Base-by-base conservation (phyloP, 2,329 filamentous ascomycete species). In the Sarocladium brachiariae region DNA sequence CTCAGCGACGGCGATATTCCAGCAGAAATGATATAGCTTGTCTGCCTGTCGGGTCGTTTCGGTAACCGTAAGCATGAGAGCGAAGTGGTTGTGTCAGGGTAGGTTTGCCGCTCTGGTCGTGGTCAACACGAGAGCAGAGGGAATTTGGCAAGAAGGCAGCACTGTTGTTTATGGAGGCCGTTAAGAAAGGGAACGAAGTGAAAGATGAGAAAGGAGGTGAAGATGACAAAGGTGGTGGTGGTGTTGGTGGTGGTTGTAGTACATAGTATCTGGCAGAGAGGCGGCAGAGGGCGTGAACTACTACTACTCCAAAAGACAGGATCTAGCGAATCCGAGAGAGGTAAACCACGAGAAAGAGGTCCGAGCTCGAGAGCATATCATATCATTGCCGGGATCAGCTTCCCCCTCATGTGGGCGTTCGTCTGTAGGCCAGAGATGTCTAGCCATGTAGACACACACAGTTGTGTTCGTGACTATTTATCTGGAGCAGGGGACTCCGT, bases 301-400 rank as follows among this genome's bases (percentile, higher is more conserved):
- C n/a, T n/a, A n/a, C n/a, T n/a, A n/a, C n/a, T n/a, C n/a, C n/a
- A n/a, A n/a, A n/a, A n/a, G 43, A 19, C 13, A 57, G 56, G n/a
- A 56, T 47, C 35, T 53, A 52, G 53, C 62, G 63, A 31, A 58
- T 52, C 7, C n/a, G 57, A 58, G 39, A 54, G 38, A 50, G 25
- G 52, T 33, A 38, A 52, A 49, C 49, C 50, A 21, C 50, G 50
- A 30, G 51, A 54, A 39, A 51, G 45, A 31, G 58, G 25, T 58
- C 55, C 41, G 57, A 56, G 50, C 53, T 52, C 43, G 11, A 47
- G 21, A 25, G 39, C 21, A 25, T 19, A 19, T 43, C 21, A 43
- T 27, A 7, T 19, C 10, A 18, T 37, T 7, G 37, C 37, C 6
- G 21, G 39, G 39, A 24, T 25, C 19, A 43, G 39, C 10, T 8